Conservation (phyloP, 2,329 filamentous ascomycete species). For the Colletotrichum viniferum region DNA sequence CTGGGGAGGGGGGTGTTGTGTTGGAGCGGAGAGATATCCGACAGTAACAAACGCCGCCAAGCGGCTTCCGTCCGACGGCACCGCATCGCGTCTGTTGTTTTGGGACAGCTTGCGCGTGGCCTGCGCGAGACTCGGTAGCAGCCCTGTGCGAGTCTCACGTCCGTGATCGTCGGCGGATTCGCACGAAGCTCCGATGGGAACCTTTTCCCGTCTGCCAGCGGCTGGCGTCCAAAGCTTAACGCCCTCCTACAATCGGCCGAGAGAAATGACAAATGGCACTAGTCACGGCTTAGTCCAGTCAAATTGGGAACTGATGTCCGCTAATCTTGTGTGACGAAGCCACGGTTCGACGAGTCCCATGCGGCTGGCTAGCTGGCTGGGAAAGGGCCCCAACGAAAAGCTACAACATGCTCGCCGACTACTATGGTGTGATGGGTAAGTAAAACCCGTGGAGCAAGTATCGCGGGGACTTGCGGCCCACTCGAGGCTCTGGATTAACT, state of each 20-base stretch:
- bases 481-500: no score
- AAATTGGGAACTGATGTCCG: constrained; percentile 17
- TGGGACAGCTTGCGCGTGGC: background rate
- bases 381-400: background rate
- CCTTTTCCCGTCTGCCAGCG: background rate
- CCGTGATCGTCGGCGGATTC: background rate
- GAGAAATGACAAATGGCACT: constrained; percentile 1
- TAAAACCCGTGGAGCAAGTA: no score
- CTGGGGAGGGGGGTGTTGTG: background rate
- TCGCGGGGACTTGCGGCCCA: no score
- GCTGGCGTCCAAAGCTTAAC: constrained; percentile 13
- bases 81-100: background rate
- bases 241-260: constrained; percentile 11
- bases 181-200: background rate
- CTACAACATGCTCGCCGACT: background rate
- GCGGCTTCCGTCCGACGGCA: constrained; percentile 14
- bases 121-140: background rate
- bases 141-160: constrained; percentile 14
- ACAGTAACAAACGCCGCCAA: constrained; percentile 7
- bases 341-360: constrained; percentile 2
- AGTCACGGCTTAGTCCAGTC: constrained; percentile 1
- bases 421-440: no score
- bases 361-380: background rate
- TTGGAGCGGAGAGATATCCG: constrained; percentile 19
- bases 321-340: constrained; percentile 16